Evolutionary conservation across 129 eudicot species (phyloP).

Genomic region (Ambrosia artemisiifolia): DNA sequence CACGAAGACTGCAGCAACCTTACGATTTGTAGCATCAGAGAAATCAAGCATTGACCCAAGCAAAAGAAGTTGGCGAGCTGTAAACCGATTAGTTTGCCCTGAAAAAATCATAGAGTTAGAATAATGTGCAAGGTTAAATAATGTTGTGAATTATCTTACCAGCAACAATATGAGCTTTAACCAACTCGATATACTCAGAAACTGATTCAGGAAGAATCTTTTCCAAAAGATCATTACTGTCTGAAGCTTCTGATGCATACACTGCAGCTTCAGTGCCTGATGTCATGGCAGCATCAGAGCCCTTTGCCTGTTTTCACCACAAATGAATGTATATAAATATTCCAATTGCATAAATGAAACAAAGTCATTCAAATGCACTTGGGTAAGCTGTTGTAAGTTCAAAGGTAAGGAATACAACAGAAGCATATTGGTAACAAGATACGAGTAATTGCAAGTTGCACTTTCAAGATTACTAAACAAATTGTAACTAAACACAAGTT

Average conservation of each 20-base stretch:
- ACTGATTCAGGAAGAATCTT: constrained; percentile 77
- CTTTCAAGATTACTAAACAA: background rate
- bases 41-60: constrained; percentile 90
- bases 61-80: constrained; percentile 79
- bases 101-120: constrained; percentile 22
- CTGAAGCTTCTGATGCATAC: constrained; percentile 96
- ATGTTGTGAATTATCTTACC: constrained; percentile 38
- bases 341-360: background rate
- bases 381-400: background rate
- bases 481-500: no score
- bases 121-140: background rate
- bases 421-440: background rate
- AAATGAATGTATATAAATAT: background rate
- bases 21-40: constrained; percentile 85
- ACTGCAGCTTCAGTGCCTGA: constrained; percentile 93
- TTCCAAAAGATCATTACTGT: constrained; percentile 81
- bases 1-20: constrained; percentile 66
- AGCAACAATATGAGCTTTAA: constrained; percentile 74
- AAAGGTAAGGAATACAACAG: background rate
- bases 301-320: constrained; percentile 58
- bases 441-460: background rate
- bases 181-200: constrained; percentile 72
- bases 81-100: constrained; percentile 77
- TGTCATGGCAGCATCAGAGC: constrained; percentile 90
- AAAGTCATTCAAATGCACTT: background rate